A percentile compares a stretch with the other conserved stretches of the same genome.
These are phyloP conservation scores for Astrephomene gubernaculifera DNA, from an alignment of 139 green algal species.

Conservation along the genomic window DNA sequence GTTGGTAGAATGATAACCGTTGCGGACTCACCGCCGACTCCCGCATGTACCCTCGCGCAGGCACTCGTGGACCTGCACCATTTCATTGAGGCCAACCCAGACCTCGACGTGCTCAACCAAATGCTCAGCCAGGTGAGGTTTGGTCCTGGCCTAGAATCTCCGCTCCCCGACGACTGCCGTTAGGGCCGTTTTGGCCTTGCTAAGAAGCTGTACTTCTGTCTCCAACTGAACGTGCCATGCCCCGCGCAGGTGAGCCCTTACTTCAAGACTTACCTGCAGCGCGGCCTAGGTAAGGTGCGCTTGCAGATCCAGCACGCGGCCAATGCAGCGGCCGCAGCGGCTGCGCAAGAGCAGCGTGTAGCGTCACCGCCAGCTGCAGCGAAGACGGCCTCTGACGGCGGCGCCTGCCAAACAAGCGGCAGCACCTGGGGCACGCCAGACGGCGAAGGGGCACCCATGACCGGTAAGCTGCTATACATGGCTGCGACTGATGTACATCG, in stretches of 20 bases:
- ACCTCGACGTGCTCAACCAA: slow-evolving; percentile 27
- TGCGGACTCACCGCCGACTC: no score
- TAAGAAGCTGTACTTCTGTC: no score
- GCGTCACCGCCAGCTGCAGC: neutral
- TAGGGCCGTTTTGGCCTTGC: no score
- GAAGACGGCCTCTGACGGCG: neutral
- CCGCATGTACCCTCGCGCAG: neutral
- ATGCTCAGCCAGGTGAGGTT: slow-evolving; percentile 35
- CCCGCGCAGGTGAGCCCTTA: slow-evolving; percentile 26
- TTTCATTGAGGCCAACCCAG: slow-evolving; percentile 65
- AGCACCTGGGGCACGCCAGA: slow-evolving; percentile 43
- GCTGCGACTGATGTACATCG: neutral
- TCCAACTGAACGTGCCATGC: no score
- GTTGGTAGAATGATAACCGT: no score
- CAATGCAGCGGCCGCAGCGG: neutral
- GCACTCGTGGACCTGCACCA: slow-evolving; percentile 76
- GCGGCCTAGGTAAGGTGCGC: slow-evolving; percentile 34
- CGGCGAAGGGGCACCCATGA: no score
- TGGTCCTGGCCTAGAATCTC: no score
- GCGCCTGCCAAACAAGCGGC: slow-evolving; percentile 3
- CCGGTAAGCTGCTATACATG: no score
- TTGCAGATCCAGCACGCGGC: slow-evolving; percentile 20
- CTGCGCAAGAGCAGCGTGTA: neutral
- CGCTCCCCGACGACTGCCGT: no score
- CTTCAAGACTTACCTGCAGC: slow-evolving; percentile 39